Conservation (phyloP, 83 land plant species). For the Picea abies region DNA sequence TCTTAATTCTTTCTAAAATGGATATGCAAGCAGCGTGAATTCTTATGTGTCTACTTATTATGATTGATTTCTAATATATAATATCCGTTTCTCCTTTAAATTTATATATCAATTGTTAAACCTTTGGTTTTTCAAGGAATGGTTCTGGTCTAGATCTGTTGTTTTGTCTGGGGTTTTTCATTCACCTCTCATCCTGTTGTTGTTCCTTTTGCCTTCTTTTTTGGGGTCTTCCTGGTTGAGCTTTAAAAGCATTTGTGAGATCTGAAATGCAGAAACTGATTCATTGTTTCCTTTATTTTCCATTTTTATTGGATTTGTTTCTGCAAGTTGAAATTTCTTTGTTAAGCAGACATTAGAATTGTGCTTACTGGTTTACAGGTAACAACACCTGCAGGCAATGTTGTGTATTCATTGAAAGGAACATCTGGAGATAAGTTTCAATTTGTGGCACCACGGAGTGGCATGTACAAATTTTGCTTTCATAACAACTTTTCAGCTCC, state of each 20-base stretch:
- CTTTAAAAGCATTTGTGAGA: neutral
- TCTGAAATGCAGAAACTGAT: neutral
- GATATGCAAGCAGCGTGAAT: too few species aligned
- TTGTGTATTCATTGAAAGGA: conserved; percentile 50
- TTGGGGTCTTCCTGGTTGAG: neutral
- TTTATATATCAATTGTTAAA: neutral
- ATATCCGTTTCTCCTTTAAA: neutral
- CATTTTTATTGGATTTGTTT: neutral
- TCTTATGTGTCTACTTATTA: too few species aligned
- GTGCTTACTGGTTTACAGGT: conserved; percentile 48
- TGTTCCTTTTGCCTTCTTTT: neutral
- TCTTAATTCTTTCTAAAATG: too few species aligned
- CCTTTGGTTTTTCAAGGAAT: neutral
- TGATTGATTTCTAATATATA: too few species aligned
- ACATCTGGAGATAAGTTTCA: conserved; percentile 88
- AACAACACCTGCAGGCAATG: conserved; percentile 69
- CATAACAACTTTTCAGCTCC: conserved; percentile 78
- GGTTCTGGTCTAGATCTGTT: neutral
- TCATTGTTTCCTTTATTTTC: neutral
- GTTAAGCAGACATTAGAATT: neutral
- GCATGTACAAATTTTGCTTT: conserved; percentile 96
- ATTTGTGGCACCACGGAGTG: conserved; percentile 81
- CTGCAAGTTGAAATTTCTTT: neutral
- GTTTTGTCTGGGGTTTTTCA: too few species aligned
- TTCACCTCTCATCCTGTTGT: neutral